Base-by-base conservation (phyloP, 169 alveolate genomes). In the Eimeria tenella region DNA sequence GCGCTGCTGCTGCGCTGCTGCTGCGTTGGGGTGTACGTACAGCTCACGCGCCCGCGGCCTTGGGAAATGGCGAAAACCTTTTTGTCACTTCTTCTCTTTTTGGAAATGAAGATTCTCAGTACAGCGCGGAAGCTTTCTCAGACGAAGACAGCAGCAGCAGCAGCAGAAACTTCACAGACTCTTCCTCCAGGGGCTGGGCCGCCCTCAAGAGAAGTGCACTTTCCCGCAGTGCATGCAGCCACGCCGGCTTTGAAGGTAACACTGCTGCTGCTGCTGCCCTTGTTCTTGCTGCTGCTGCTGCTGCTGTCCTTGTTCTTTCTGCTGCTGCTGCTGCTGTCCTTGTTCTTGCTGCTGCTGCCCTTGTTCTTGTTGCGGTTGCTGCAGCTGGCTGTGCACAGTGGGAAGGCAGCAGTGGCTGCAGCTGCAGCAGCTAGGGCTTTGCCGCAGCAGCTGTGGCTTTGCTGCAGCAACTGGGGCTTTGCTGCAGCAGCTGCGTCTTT, bases 151-250 rank as follows among this genome's bases (percentile, higher is more conserved):
- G 53, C 17, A 10, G 23, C 25, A 75, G 81, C 81, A 5, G 52
- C 52, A 71, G 65, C 50, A 7, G 65, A 25, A 42, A 15, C 5
- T 75, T 11, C 21, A 42, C 7, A 49, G 86, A 52, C 31, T 10
- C 86, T 5, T 75, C 86, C 4, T 21, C 31, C 0, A 75, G 52
- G 63, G 86, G 86, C 23, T 75, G 86, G 86, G 86, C 86, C 13
- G 86, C 86, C 0, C 86, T 75, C 21, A 75, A 50, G 63, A 75
- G 86, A 25, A 49, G 65, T 13, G 63, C 49, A 8, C 65, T 52
- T 8, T 53, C 77, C 8, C 77, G 77, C 5, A 68, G 77, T 21
- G 77, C 77, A 17, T 10, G 11, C 77, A 68, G 77, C 42, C 77
- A 68, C 50, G n/a, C 42, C 11, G 77, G 4, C 11, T 68, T 68